phyloP scores from a whole-genome alignment of 163 green algal genomes.

The Scenedesmus sp. region DNA sequence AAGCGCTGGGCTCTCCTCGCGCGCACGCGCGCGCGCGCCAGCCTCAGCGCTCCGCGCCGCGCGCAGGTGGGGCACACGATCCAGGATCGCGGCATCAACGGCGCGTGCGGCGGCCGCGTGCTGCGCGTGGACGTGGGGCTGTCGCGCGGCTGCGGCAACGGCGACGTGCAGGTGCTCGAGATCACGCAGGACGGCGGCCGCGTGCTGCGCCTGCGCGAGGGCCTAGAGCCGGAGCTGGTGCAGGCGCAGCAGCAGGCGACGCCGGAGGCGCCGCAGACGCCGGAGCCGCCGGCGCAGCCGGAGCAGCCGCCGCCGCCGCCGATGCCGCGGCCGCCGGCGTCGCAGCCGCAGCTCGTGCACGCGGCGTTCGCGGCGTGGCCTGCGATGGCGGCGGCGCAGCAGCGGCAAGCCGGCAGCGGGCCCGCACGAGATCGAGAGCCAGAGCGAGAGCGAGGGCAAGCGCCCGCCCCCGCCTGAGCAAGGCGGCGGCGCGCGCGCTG shows the following conservation, averaged over 20 bases:
- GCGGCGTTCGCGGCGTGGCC: too few species aligned
- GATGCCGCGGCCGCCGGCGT: background rate
- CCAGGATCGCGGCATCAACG: slow-evolving; percentile 84
- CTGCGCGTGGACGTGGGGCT: slow-evolving; percentile 93
- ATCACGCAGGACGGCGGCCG: slow-evolving; percentile 30
- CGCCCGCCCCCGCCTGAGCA: too few species aligned
- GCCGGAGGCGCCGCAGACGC: background rate
- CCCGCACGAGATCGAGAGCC: too few species aligned
- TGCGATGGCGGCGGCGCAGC: background rate
- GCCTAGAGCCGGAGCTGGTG: background rate
- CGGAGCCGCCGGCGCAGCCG: slow-evolving; percentile 1
- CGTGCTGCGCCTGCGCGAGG: slow-evolving; percentile 12
- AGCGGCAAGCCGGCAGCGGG: background rate
- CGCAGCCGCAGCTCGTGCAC: too few species aligned
- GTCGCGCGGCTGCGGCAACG: slow-evolving; percentile 84
- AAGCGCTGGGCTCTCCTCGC: too few species aligned
- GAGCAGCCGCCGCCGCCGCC: background rate
- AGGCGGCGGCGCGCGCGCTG: background rate
- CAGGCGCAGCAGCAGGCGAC: background rate
- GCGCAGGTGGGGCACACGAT: slow-evolving; percentile 88
- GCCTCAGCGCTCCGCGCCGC: too few species aligned
- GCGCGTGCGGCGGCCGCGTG: slow-evolving; percentile 73
- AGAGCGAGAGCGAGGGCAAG: too few species aligned
- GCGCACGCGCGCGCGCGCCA: too few species aligned
- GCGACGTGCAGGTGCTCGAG: slow-evolving; percentile 63